Evolutionary conservation across 352 stramenopile genomes (phyloP).

Genomic region (Phytopythium vexans): DNA sequence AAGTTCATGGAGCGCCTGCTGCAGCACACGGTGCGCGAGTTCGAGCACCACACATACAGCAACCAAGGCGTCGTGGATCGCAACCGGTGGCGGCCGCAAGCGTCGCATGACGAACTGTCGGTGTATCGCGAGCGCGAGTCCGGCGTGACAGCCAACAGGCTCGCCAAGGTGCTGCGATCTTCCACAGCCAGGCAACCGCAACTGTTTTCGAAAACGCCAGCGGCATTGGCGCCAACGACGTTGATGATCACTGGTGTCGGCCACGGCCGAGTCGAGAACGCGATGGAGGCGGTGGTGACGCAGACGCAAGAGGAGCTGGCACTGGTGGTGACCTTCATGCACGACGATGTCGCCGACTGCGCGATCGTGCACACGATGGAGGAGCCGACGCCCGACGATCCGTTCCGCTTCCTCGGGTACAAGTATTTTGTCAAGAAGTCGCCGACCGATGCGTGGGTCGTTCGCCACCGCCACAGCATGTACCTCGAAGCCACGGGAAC

Average conservation of each 20-base stretch:
- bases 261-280: conserved; percentile 37
- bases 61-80: conserved; percentile 24
- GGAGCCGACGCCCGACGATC: conserved; percentile 30
- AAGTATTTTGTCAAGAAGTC: conserved; percentile 56
- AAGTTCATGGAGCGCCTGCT: conserved; percentile 32
- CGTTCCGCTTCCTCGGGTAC: conserved; percentile 49
- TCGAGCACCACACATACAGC: conserved; percentile 28
- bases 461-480: conserved; percentile 29
- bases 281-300: conserved; percentile 48
- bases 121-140: conserved; percentile 39
- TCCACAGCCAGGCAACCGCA: conserved; percentile 16
- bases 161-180: conserved; percentile 16
- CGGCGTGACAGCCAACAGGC: conserved; percentile 16
- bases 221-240: conserved; percentile 15
- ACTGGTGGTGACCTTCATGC: conserved; percentile 49
- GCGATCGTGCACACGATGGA: conserved; percentile 51
- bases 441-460: conserved; percentile 20
- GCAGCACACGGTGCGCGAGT: conserved; percentile 33
- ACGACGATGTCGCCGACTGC: conserved; percentile 53
- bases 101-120: conserved; percentile 33
- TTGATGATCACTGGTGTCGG: conserved; percentile 33
- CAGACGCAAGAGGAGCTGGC: conserved; percentile 41
- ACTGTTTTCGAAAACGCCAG: conserved; percentile 15
- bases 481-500: conserved; percentile 44
- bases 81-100: conserved; percentile 33